Percentiles rank a stretch among this genome's conserved stretches.
Conservation (phyloP, 2,329 filamentous ascomycete genomes). For the Pseudocercospora macadamiae region DNA sequence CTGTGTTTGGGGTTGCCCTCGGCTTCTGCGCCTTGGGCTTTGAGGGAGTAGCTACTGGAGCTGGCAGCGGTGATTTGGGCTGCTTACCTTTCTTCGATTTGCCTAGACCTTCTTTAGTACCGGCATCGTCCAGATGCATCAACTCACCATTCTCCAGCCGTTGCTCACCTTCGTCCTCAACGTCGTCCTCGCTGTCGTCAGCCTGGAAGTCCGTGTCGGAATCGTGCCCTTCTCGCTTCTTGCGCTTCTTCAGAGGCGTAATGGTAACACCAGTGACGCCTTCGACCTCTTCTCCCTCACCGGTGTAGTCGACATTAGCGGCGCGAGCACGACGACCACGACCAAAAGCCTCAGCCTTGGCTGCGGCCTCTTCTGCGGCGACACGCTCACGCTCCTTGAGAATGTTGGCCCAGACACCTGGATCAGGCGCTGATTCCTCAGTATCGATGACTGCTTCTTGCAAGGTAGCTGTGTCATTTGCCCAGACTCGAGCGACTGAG, state of each 20-base stretch:
- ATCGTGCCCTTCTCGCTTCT: conserved; percentile 43
- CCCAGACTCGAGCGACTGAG: conserved; percentile 89
- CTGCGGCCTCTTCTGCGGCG: conserved; percentile 71
- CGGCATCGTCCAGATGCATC: conserved; percentile 19
- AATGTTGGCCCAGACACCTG: conserved; percentile 87
- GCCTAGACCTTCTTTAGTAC: conserved; percentile 36
- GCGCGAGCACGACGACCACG: conserved; percentile 76
- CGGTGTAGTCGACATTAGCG: conserved; percentile 55
- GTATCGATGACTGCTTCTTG: conserved; percentile 49
- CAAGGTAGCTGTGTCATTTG: conserved; percentile 73
- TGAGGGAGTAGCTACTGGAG: conserved; percentile 3
- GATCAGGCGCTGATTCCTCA: conserved; percentile 59
- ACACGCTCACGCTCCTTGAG: conserved; percentile 78
- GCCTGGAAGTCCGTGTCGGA: conserved; percentile 57
- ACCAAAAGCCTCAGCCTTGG: conserved; percentile 74
- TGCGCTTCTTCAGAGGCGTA: conserved; percentile 40
- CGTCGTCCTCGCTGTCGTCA: conserved; percentile 41
- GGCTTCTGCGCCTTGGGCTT: conserved; percentile 1
- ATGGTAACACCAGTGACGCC: conserved; percentile 28
- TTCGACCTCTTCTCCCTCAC: conserved; percentile 33
- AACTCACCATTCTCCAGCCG: conserved; percentile 26
- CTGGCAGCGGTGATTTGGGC: conserved; percentile 2
- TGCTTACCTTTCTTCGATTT: conserved; percentile 34
- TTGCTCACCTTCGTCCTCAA: conserved; percentile 23
- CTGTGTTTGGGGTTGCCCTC: neutral